Evolutionary conservation across 306 rosid genomes (phyloP), one percentile per base, ranked within the genome.

Genomic region (Vicia villosa): DNA sequence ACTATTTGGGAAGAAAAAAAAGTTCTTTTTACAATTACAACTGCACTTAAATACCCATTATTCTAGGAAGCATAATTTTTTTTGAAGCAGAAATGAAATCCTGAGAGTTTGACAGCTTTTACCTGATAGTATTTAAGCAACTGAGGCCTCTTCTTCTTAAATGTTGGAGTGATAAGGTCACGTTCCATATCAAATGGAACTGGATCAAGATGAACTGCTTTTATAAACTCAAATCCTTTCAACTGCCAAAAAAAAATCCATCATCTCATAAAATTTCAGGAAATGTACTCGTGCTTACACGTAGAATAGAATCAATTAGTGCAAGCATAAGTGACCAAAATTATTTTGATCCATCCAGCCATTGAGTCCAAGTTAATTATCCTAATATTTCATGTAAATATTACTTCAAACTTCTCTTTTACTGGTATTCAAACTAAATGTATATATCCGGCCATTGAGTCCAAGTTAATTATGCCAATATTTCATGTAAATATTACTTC

Each of bases 121-220:
- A 94, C 97, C 99, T 94, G 79, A 73, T 94, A 94, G 80, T 84
- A 83, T 83, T 94, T 91, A 22, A 80, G 87, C 75, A 94, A 43
- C 84, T 91, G 99, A 16, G 99, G 95, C 82, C 99, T 88, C 91
- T 83, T 94, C 85, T 84, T 91, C 89, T 91, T 94, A 63, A 84
- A 91, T 11, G 97, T 91, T 66, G 99, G 99, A 75, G 97, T 94
- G 54, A 79, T 87, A 74, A 94, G 97, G 79, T 89, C 99, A 10
- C 96, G 96, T 43, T 94, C 97, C 74, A 94, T 88, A 84, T 94
- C 99, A 66, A 94, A 94, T 19, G 92, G 92, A 64, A 70, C 83
- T 1, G 99, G 92, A 43, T 94, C 99, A 20, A 94, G 87, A 70
- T 91, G 96, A 76, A 94, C 83, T 41, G 82, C 97, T 83, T 22